Evolutionary conservation across 1,284 basidiomycete genomes (phyloP).

Genomic region (Xerocomus amazonicus): DNA sequence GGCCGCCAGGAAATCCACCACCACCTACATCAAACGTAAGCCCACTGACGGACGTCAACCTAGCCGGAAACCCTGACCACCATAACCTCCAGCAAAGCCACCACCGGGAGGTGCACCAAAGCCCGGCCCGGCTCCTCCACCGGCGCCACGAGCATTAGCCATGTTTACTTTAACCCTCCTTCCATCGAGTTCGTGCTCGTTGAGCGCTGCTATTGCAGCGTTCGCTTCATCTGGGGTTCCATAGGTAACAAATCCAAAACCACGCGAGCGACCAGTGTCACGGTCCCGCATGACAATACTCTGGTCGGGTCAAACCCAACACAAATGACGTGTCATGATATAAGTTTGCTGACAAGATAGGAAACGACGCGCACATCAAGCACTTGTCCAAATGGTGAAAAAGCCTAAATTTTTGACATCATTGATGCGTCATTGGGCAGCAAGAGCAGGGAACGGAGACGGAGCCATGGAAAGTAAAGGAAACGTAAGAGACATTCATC

Average conservation of each 20-base stretch:
- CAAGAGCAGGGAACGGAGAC: conserved; percentile 36
- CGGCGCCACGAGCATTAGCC: conserved; percentile 78
- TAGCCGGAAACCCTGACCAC: background rate
- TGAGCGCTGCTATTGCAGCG: conserved; percentile 73
- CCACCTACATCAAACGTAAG: conserved; percentile 13
- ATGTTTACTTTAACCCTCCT: conserved; percentile 92
- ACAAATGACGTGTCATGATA: conserved; percentile 12
- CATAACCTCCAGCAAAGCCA: conserved; percentile 19
- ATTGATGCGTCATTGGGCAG: conserved; percentile 20
- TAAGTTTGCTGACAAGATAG: conserved; percentile 32
- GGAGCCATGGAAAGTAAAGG: conserved; percentile 29
- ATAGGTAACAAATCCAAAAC: conserved; percentile 95
- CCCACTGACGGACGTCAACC: background rate
- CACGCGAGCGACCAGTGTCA: conserved; percentile 92
- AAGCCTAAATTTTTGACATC: conserved; percentile 57
- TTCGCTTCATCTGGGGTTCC: conserved; percentile 63
- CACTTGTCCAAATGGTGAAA: conserved; percentile 63
- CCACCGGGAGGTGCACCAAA: conserved; percentile 14
- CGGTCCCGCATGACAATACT: conserved; percentile 98
- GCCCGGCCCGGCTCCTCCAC: conserved; percentile 42
- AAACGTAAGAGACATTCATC: conserved; percentile 29
- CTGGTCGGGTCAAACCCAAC: conserved; percentile 39
- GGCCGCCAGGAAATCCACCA: conserved; percentile 13
- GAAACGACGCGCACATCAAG: conserved; percentile 67
- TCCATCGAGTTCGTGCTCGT: conserved; percentile 94